A percentile compares a stretch with the other conserved stretches of the same genome.
Evolutionary conservation across 208 protist species (phyloP).

Genomic region (Balamuthia mandrillaris): DNA sequence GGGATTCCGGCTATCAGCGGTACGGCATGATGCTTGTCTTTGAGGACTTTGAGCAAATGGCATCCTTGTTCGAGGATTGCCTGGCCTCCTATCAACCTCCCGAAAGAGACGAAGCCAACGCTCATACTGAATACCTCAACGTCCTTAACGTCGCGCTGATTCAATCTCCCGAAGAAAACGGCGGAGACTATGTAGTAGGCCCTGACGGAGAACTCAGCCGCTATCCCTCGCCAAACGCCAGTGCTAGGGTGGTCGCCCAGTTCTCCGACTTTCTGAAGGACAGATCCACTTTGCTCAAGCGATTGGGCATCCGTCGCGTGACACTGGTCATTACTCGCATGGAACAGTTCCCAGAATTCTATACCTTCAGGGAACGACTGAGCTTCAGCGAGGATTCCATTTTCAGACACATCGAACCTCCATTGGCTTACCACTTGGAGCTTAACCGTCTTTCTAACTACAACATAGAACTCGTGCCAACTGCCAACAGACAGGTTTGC

Average conservation of each 20-base stretch:
- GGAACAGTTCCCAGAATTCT: neutral
- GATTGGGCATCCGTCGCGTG: neutral
- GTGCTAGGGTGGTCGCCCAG: too few species aligned
- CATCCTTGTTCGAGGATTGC: neutral
- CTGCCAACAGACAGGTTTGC: slow-evolving; percentile 46
- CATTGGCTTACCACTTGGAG: slow-evolving; percentile 89
- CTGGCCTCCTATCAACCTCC: too few species aligned
- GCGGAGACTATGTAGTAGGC: neutral
- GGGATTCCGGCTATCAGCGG: neutral
- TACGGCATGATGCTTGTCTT: slow-evolving; percentile 30
- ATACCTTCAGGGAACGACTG: slow-evolving; percentile 39
- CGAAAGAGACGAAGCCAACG: neutral
- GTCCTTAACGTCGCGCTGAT: slow-evolving; percentile 12
- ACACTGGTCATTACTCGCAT: neutral
- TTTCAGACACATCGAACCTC: slow-evolving; percentile 89
- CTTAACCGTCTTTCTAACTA: slow-evolving; percentile 88
- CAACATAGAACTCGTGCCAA: slow-evolving; percentile 45
- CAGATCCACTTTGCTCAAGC: neutral
- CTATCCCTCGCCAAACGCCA: too few species aligned
- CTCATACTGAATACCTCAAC: neutral
- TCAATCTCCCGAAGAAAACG: too few species aligned
- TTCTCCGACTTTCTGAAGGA: neutral
- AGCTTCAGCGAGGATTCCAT: slow-evolving; percentile 81
- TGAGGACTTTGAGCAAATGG: neutral
- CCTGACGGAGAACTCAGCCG: neutral